A percentile compares a stretch with the other conserved stretches of the same genome.
Conservation (phyloP, 768 basidiomycete genomes). For the Hirschioporus abietinus region DNA sequence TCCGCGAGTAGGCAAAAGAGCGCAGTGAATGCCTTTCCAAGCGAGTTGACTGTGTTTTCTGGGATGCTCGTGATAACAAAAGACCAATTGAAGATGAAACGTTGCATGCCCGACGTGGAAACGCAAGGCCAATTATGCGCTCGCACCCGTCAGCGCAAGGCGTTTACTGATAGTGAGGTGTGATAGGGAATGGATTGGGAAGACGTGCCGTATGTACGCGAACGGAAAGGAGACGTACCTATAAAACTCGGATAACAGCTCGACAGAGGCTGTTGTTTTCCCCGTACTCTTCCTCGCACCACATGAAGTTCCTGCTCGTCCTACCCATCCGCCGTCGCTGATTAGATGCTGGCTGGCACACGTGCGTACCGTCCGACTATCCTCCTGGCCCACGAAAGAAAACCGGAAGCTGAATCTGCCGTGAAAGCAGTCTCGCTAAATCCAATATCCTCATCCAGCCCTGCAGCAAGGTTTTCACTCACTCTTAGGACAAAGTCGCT, state of each 20-base stretch:
- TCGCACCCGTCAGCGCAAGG: neutral
- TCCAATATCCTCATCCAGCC: neutral
- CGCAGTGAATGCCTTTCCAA: neutral
- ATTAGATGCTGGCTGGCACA: conserved; percentile 1
- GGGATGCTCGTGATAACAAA: neutral
- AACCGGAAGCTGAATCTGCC: neutral
- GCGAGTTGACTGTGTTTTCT: neutral
- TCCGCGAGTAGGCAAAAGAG: neutral
- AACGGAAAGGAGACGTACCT: neutral
- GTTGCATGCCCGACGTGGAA: neutral
- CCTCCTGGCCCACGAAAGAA: neutral
- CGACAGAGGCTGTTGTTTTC: no score
- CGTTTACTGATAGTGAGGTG: neutral
- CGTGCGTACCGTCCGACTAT: neutral
- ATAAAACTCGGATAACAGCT: neutral
- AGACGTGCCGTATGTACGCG: neutral
- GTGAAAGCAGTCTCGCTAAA: neutral
- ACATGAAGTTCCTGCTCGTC: neutral
- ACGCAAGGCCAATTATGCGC: neutral
- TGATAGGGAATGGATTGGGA: neutral
- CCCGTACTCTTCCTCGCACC: neutral
- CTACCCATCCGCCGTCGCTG: neutral
- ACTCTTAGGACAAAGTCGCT: neutral
- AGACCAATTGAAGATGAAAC: neutral
- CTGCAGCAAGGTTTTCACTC: neutral